Evolutionary conservation across 257 asterid species (phyloP).

Genomic region (Voacanga thouarsii): DNA sequence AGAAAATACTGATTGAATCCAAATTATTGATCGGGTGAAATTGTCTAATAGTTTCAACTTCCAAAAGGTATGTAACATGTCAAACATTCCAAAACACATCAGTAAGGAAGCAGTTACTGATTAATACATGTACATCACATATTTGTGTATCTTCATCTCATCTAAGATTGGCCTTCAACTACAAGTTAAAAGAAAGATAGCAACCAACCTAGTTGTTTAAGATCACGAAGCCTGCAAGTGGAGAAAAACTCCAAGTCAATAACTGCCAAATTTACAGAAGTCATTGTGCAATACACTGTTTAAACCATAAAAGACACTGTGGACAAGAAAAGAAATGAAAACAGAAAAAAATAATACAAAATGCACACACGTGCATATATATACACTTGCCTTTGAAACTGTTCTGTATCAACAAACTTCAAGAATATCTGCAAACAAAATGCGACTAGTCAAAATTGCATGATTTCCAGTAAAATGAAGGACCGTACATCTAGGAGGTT

Average conservation of each 20-base stretch:
- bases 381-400: slow-evolving; percentile 76
- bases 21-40: neutral
- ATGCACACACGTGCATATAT: neutral
- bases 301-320: neutral
- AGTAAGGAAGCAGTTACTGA: neutral
- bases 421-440: slow-evolving; percentile 52
- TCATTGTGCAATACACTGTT: neutral
- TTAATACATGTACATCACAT: neutral
- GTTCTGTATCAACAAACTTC: slow-evolving; percentile 88
- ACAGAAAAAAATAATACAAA: neutral
- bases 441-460: slow-evolving; percentile 5
- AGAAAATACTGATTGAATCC: neutral
- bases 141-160: neutral
- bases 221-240: slow-evolving; percentile 83
- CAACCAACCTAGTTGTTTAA: slow-evolving; percentile 84
- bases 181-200: neutral
- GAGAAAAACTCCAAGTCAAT: slow-evolving; percentile 20
- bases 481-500: neutral
- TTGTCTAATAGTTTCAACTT: neutral
- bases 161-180: neutral
- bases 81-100: neutral
- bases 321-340: neutral
- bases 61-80: neutral
- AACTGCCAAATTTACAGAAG: neutral
- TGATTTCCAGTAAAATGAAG: neutral